Percentiles rank a stretch among this genome's conserved stretches.
phyloP scores from a whole-genome alignment of 1,139 yeast genomes.

The Debaryomyces fabryi region DNA sequence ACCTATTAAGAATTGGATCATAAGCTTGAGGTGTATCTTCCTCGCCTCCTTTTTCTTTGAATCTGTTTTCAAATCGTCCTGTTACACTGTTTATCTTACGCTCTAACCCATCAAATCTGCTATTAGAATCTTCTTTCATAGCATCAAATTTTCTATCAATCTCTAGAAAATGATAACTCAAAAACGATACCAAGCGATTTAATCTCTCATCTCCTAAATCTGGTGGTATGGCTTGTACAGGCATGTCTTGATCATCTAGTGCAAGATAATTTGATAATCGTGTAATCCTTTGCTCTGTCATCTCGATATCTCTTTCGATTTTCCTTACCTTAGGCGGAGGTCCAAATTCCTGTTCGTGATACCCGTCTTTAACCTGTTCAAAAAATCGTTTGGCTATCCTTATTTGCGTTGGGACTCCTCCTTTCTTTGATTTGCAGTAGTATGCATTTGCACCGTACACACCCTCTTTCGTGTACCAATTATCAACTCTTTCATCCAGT shows the following conservation, averaged over 20 bases:
- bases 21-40: background rate
- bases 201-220: conserved; percentile 4
- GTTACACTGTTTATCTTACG: background rate
- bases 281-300: background rate
- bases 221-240: background rate
- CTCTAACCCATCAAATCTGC: background rate
- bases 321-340: background rate
- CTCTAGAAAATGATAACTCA: background rate
- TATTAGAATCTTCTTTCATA: background rate
- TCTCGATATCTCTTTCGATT: background rate
- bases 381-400: background rate
- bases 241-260: background rate
- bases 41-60: background rate
- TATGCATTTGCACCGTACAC: background rate
- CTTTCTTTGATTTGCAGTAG: background rate
- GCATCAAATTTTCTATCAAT: background rate
- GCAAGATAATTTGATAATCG: background rate
- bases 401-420: background rate
- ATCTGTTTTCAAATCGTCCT: conserved; percentile 1
- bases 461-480: background rate
- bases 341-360: background rate
- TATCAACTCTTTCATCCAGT: background rate
- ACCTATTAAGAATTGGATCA: background rate
- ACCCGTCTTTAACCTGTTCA: background rate
- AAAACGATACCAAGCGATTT: background rate